These are phyloP conservation scores for Cercospora citrullina DNA, from an alignment of 2,329 filamentous ascomycete genomes.

Conservation along the genomic window DNA sequence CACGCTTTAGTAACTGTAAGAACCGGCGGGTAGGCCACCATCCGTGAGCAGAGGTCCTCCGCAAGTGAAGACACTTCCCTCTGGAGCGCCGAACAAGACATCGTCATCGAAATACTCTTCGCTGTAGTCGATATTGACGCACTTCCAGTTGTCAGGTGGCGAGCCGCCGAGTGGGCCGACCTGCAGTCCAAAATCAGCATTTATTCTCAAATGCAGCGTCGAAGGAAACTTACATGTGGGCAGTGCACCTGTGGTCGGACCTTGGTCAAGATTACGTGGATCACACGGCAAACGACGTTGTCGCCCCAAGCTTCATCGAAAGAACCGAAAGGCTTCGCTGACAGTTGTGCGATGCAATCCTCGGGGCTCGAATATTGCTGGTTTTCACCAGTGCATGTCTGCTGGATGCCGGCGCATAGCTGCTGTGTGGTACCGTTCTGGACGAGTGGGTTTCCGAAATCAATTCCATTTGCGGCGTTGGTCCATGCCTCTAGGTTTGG, in stretches of 20 bases:
- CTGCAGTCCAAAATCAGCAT: neutral
- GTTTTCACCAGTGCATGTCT: conserved; percentile 42
- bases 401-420: conserved; percentile 41
- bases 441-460: conserved; percentile 33
- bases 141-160: conserved; percentile 29
- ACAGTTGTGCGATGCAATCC: conserved; percentile 40
- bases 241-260: conserved; percentile 36
- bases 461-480: conserved; percentile 29
- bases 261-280: conserved; percentile 44
- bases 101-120: conserved; percentile 34
- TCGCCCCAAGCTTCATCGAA: conserved; percentile 50
- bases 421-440: conserved; percentile 36
- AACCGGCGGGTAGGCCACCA: neutral
- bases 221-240: conserved; percentile 31
- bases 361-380: conserved; percentile 39
- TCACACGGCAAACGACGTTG: conserved; percentile 46
- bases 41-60: conserved; percentile 9
- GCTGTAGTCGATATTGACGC: conserved; percentile 33
- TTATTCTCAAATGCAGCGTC: conserved; percentile 10
- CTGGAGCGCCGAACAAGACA: conserved; percentile 24
- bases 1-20: neutral
- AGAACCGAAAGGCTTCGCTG: conserved; percentile 42
- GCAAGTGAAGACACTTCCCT: conserved; percentile 25
- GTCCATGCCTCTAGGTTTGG: conserved; percentile 46
- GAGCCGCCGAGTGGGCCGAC: conserved; percentile 5